Evolutionary conservation across 805 yeast genomes (phyloP).

Genomic region (Cyberlindnera xylosilytica): DNA sequence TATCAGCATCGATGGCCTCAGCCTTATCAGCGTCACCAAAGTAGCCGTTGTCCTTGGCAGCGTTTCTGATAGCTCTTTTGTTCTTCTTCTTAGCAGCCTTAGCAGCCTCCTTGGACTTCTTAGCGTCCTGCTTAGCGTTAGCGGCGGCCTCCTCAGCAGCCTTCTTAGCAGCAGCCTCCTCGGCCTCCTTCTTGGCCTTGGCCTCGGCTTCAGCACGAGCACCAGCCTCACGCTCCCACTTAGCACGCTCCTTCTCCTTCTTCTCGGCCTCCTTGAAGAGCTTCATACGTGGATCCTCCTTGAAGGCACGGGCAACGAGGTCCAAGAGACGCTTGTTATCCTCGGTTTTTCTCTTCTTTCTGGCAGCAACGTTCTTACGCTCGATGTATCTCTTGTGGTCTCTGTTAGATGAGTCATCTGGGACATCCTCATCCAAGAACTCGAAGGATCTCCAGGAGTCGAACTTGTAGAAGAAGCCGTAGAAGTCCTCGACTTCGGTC

Average conservation of each 20-base stretch:
- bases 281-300: conserved; percentile 94
- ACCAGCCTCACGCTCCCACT: conserved; percentile 99
- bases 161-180: conserved; percentile 75
- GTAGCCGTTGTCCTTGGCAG: conserved; percentile 80
- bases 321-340: conserved; percentile 88
- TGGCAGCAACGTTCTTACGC: conserved; percentile 93
- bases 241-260: conserved; percentile 89
- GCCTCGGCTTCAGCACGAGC: conserved; percentile 96
- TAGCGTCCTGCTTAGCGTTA: conserved; percentile 69
- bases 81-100: conserved; percentile 90
- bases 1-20: conserved; percentile 69
- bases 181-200: conserved; percentile 81
- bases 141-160: conserved; percentile 72
- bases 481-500: conserved; percentile 82
- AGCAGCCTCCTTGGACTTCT: conserved; percentile 95
- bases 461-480: conserved; percentile 87
- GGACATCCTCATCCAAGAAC: conserved; percentile 97
- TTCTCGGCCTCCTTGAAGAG: conserved; percentile 90
- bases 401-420: conserved; percentile 98
- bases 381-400: conserved; percentile 98
- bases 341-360: conserved; percentile 97
- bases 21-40: conserved; percentile 76
- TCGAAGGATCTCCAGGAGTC: conserved; percentile 99
- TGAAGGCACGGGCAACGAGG: conserved; percentile 81
- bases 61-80: conserved; percentile 79